Percentiles rank a stretch among this genome's conserved stretches.
These are phyloP conservation scores for Prunus salicina DNA, from an alignment of 306 rosid species.

Conservation along the genomic window DNA sequence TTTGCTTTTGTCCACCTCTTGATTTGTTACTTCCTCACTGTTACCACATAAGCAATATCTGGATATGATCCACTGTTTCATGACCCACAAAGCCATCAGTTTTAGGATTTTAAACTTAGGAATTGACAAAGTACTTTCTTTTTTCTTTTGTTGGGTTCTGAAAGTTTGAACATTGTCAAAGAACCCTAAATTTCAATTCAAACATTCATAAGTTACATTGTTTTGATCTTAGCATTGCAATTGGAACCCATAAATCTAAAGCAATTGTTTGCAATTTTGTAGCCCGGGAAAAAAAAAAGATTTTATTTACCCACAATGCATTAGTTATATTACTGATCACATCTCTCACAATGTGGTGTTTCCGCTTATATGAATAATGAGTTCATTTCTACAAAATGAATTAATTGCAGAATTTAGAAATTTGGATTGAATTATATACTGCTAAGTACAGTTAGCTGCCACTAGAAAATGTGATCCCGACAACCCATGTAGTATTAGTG, in stretches of 20 bases:
- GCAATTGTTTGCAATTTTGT: no score
- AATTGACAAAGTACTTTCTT: neutral
- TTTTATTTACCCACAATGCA: neutral
- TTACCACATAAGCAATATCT: slow-evolving; percentile 49
- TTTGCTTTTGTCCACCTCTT: slow-evolving; percentile 35
- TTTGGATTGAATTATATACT: neutral
- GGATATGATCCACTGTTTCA: slow-evolving; percentile 34
- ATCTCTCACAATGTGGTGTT: neutral
- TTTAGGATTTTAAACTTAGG: slow-evolving; percentile 1
- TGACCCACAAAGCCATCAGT: slow-evolving; percentile 30
- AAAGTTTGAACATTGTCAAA: no score
- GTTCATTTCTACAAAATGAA: no score
- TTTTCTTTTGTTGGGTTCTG: no score
- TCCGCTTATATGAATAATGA: no score
- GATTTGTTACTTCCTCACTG: slow-evolving; percentile 53
- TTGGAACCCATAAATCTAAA: no score
- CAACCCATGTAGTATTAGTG: slow-evolving; percentile 6
- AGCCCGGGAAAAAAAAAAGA: no score
- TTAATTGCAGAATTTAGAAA: neutral
- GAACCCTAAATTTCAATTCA: no score
- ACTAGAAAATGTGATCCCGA: neutral
- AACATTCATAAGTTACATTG: neutral
- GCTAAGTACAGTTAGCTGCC: neutral
- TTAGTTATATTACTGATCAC: neutral
- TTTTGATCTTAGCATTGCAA: neutral